Evolutionary conservation across 352 stramenopile species (phyloP), one percentile per base, ranked within the genome.

Genomic region (Globisporangium irregulare): DNA sequence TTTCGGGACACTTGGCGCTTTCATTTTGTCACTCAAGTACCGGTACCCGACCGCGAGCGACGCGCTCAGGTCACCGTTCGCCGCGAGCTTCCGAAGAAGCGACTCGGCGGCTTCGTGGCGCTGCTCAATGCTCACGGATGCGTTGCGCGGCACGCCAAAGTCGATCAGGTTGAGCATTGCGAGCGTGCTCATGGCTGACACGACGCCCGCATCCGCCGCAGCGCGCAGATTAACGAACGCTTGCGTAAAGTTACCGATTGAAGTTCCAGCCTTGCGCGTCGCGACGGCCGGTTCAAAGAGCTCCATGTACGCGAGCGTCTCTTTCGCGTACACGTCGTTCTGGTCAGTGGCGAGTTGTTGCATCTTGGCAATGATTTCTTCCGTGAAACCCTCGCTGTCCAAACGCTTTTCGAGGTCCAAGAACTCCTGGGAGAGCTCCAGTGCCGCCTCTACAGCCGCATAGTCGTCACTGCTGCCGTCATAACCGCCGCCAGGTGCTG

Each of bases 91-190:
- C 24, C 73, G 43, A 7, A 92, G 64, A 50, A 73, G 46, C 22
- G 71, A 56, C n/a, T 82, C 66, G 0, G 77, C 84, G n/a, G 74
- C 71, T 2, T 66, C 18, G 43, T 77, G 76, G 8, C 75, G 74
- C 58, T 81, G 70, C 1, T 77, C 12, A 0, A 15, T 32, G 3
- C 70, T 76, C 22, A 79, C 24, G 4, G 63, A 69, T 4, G 50
- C 62, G 24, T 74, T 72, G 15, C 71, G 72, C 12, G 67, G 67
- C 5, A 62, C 20, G 15, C 73, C 74, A 70, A 87, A 73, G 55
- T 85, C 79, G n/a, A 90, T 73, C 3, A 90, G 65, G 55, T 84
- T 75, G 12, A 92, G 72, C 72, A 92, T 78, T 25, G 80, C 79
- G 12, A 90, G 63, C 2, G 86, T 61, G 43, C 74, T 76, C 34